Conservation (phyloP, 1,284 basidiomycete genomes). For the Pyrrhoderma lamaoense region DNA sequence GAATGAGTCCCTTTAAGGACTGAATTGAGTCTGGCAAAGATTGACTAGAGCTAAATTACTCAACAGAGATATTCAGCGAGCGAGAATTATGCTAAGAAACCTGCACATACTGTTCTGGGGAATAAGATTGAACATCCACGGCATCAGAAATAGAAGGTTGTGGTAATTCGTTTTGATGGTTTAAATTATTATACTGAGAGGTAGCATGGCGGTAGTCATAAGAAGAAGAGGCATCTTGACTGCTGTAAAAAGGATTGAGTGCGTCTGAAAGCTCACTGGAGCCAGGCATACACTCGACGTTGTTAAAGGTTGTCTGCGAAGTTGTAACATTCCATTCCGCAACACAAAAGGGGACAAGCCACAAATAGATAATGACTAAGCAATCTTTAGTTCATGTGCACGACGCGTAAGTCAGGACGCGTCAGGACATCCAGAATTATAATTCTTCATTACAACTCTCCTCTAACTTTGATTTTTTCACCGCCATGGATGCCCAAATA, state of each 20-base stretch:
- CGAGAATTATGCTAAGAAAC: background rate
- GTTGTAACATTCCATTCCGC: background rate
- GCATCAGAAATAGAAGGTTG: slow-evolving; percentile 37
- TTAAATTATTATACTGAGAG: background rate
- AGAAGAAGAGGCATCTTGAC: slow-evolving; percentile 22
- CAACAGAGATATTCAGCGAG: background rate
- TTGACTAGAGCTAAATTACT: slow-evolving; percentile 1
- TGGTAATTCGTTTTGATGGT: slow-evolving; percentile 52
- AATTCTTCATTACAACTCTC: background rate
- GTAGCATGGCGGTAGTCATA: slow-evolving; percentile 21
- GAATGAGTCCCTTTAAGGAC: slow-evolving; percentile 50
- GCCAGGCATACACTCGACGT: slow-evolving; percentile 28
- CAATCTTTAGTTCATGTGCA: background rate
- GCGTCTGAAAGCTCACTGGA: slow-evolving; percentile 71
- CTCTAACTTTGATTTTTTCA: slow-evolving; percentile 17
- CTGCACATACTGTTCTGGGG: slow-evolving; percentile 19
- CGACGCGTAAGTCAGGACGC: slow-evolving; percentile 16
- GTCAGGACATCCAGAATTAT: background rate
- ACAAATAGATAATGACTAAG: slow-evolving; percentile 1
- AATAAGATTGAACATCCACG: slow-evolving; percentile 28
- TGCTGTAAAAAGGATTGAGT: slow-evolving; percentile 55
- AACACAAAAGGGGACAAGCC: background rate
- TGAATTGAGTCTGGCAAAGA: slow-evolving; percentile 30
- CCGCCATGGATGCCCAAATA: slow-evolving; percentile 45
- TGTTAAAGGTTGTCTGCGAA: background rate